phyloP scores from a whole-genome alignment of 306 rosid genomes.

The Canavalia gladiata region DNA sequence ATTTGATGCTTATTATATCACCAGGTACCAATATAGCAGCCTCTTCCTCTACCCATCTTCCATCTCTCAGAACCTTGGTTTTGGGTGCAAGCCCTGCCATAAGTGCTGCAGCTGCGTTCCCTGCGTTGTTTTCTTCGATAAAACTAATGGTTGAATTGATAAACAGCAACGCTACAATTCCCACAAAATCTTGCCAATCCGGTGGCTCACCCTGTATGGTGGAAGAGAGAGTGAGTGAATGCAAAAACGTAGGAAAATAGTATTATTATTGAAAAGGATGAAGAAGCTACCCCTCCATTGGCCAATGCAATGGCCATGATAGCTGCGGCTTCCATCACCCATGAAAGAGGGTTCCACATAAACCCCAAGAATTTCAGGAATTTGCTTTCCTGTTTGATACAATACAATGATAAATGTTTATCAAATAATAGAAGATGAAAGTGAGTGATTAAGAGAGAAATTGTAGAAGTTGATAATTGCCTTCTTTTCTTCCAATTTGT shows the following conservation, averaged over 20 bases:
- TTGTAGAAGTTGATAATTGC: slow-evolving; percentile 42
- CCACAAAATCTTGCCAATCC: slow-evolving; percentile 91
- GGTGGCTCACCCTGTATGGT: slow-evolving; percentile 77
- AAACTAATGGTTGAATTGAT: slow-evolving; percentile 92
- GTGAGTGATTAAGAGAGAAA: background rate
- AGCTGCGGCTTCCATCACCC: slow-evolving; percentile 97
- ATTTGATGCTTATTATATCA: slow-evolving; percentile 80
- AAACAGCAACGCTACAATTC: slow-evolving; percentile 66
- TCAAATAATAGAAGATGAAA: background rate
- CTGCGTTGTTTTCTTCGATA: slow-evolving; percentile 93
- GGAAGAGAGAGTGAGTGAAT: background rate
- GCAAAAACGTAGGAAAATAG: background rate
- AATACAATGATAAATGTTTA: background rate
- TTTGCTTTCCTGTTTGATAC: slow-evolving; percentile 73
- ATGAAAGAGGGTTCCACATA: slow-evolving; percentile 97
- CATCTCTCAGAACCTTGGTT: slow-evolving; percentile 91
- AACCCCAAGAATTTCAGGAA: slow-evolving; percentile 83
- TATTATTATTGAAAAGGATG: background rate
- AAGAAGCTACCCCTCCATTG: slow-evolving; percentile 77
- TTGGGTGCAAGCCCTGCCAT: slow-evolving; percentile 99
- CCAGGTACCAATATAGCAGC: slow-evolving; percentile 87
- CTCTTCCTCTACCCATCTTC: slow-evolving; percentile 85
- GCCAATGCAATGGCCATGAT: slow-evolving; percentile 95
- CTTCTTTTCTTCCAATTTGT: slow-evolving; percentile 87
- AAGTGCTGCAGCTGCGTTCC: slow-evolving; percentile 93